Evolutionary conservation across 2,329 filamentous ascomycete species (phyloP).

Genomic region (Fusarium multiceps): DNA sequence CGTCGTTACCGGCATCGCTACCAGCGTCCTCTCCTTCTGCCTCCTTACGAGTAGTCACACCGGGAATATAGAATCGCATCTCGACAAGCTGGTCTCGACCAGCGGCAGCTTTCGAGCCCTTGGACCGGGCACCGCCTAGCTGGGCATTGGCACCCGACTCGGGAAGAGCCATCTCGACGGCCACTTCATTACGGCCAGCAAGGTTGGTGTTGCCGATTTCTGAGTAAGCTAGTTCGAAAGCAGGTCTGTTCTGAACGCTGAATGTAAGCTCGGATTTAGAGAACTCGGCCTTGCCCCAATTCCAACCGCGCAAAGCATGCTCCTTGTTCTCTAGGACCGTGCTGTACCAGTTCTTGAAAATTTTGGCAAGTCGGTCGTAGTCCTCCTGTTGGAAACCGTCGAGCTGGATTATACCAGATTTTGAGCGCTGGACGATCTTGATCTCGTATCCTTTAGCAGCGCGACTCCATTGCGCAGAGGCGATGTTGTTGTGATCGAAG

Average conservation of each 20-base stretch:
- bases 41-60: conserved; percentile 83
- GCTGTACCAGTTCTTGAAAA: conserved; percentile 99
- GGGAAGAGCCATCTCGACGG: conserved; percentile 89
- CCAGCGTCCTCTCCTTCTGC: conserved; percentile 75
- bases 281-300: conserved; percentile 99
- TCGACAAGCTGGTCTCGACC: conserved; percentile 94
- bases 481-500: conserved; percentile 86
- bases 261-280: conserved; percentile 94
- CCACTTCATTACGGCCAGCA: conserved; percentile 96
- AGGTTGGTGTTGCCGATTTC: conserved; percentile 98
- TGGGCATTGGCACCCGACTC: conserved; percentile 79
- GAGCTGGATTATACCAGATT: conserved; percentile 87
- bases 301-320: conserved; percentile 96
- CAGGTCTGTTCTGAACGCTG: conserved; percentile 95
- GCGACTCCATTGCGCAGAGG: conserved; percentile 91
- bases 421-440: conserved; percentile 83
- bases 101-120: conserved; percentile 89
- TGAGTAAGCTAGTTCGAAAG: conserved; percentile 96
- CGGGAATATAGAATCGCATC: conserved; percentile 99
- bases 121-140: conserved; percentile 76
- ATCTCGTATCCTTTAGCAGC: conserved; percentile 93
- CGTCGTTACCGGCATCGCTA: conserved; percentile 60
- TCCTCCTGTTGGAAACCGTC: conserved; percentile 97
- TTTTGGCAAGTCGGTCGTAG: conserved; percentile 87
- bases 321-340: conserved; percentile 92